Conservation (phyloP, 148 eudicot genomes). For the Vaccinium vitisidaea region DNA sequence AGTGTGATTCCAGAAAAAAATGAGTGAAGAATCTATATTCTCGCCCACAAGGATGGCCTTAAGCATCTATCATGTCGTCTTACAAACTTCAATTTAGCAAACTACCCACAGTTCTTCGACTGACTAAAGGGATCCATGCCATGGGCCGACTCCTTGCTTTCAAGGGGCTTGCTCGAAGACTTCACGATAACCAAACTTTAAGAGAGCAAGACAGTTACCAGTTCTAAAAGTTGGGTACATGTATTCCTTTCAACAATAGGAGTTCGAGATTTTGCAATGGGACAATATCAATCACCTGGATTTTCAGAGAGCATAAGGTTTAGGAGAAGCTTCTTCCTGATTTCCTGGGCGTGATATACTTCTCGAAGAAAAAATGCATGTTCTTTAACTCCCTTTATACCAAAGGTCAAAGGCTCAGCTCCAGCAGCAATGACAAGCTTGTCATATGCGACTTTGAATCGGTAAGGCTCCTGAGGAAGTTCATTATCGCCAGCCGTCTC, state of each 20-base stretch:
- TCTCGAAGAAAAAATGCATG: slow-evolving; percentile 85
- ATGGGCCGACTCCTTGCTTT: too few species aligned
- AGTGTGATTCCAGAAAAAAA: neutral
- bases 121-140: neutral
- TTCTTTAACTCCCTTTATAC: slow-evolving; percentile 82
- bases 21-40: neutral
- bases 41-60: neutral
- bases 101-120: neutral
- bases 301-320: slow-evolving; percentile 85
- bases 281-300: slow-evolving; percentile 53
- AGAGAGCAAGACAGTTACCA: neutral
- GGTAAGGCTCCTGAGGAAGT: slow-evolving; percentile 47
- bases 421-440: slow-evolving; percentile 91
- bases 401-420: slow-evolving; percentile 84
- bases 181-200: too few species aligned
- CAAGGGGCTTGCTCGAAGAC: too few species aligned
- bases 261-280: neutral
- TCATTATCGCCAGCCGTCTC: slow-evolving; percentile 49
- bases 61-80: neutral
- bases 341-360: slow-evolving; percentile 87
- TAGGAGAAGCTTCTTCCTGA: slow-evolving; percentile 71
- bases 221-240: neutral
- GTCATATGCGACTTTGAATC: slow-evolving; percentile 83
- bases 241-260: neutral
- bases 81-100: neutral